Base-by-base conservation (phyloP, 140 eudicot genomes). In the Ambrosia hybrid region DNA sequence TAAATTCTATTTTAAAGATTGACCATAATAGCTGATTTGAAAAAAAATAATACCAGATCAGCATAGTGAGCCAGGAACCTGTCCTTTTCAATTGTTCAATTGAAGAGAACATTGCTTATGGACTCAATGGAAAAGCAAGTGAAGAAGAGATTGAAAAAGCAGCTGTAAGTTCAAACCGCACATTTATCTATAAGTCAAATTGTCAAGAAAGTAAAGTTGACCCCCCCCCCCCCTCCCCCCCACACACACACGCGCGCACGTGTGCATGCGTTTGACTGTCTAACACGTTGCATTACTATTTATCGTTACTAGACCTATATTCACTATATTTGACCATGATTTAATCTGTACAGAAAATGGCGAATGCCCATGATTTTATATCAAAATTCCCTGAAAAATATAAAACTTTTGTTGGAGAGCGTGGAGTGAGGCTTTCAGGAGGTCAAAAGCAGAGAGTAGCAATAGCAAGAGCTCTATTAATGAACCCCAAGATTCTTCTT, bases 401-500 rank as follows among this genome's bases (percentile, higher is more conserved):
- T 75, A 82, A 87, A 73, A 92, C 96, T 3, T 73, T 76, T 75
- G 98, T 92, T 74, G 98, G 98, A 55, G 98, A 89, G 82, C 90
- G 96, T 26, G 98, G 98, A 9, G 88, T 92, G 65, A 85, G 95
- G 88, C 92, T 92, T 53, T 92, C 95, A 1, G 98, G 98, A 13
- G 98, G 98, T 63, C 98, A 92, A 74, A 92, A 92, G 75, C 98
- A 92, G 66, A 86, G 98, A 79, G 83, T 92, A 71, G 98, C 98
- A 6, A 92, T 92, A 13, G 98, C 98, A 13, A 71, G 98, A 76
- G 98, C 98, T 57, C 72, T 92, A 30, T 76, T 92, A 62, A 89
- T 89, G 96, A 80, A 89, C 70, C 98, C 98, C 0, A 89, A 84
- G 70, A 79, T 89, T 57, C 92, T 92, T 21, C 90, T 92, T 34